These are phyloP conservation scores for Schizochytrium sp. DNA, from an alignment of 108 stramenopile genomes.

Conservation along the genomic window DNA sequence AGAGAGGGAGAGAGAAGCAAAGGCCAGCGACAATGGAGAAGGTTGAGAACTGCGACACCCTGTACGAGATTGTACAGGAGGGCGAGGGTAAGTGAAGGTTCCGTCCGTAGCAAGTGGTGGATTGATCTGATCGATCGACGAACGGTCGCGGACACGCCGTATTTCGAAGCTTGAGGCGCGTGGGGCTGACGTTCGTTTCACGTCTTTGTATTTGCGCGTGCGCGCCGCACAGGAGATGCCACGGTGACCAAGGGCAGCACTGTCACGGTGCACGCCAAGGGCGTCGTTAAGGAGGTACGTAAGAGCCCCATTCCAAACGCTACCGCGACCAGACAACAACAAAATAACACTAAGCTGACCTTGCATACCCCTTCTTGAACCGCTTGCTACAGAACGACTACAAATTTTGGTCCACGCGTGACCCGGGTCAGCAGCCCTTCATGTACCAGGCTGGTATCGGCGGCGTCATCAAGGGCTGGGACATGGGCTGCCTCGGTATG, in stretches of 20 bases:
- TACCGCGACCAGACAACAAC: neutral
- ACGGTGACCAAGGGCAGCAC: neutral
- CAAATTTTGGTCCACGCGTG: neutral
- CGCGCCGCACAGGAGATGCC: neutral
- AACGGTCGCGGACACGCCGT: too few relatives aligned
- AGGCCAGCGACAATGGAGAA: neutral
- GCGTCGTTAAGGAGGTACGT: slow-evolving; percentile 15
- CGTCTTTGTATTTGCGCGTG: too few relatives aligned
- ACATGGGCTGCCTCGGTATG: slow-evolving; percentile 33
- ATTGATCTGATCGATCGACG: too few relatives aligned
- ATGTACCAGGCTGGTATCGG: slow-evolving; percentile 22
- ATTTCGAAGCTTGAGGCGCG: too few relatives aligned
- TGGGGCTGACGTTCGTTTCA: too few relatives aligned
- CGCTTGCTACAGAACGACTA: neutral
- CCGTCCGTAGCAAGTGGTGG: too few relatives aligned
- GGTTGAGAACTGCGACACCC: neutral
- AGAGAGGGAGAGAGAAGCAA: too few relatives aligned
- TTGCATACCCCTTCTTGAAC: neutral
- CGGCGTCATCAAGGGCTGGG: slow-evolving; percentile 31
- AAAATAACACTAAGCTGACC: too few relatives aligned
- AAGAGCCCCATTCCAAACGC: neutral
- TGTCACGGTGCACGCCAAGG: slow-evolving; percentile 17
- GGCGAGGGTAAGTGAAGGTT: neutral
- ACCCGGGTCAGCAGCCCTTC: slow-evolving; percentile 21
- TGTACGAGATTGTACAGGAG: neutral